Conservation (phyloP, 805 yeast species). For the Sporopachydermia quercuum region DNA sequence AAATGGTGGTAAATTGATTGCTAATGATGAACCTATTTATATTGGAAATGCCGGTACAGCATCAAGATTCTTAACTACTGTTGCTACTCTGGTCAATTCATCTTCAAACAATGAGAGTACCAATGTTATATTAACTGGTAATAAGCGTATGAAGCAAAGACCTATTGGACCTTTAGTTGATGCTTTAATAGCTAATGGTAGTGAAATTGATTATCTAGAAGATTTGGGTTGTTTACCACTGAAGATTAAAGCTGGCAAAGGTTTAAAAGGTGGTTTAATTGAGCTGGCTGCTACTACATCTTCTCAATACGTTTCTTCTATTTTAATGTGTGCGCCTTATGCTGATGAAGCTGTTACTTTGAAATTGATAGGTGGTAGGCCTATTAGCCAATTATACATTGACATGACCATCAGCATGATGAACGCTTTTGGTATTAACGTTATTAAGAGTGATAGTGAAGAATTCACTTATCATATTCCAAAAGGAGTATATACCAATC, state of each 20-base stretch:
- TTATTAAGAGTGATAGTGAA: slow-evolving; percentile 52
- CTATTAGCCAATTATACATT: slow-evolving; percentile 87
- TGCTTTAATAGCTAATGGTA: slow-evolving; percentile 73
- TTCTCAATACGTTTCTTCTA: slow-evolving; percentile 92
- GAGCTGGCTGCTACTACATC: slow-evolving; percentile 93
- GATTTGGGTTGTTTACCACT: slow-evolving; percentile 77
- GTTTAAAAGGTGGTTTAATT: slow-evolving; percentile 79
- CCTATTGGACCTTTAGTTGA: slow-evolving; percentile 95
- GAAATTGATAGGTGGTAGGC: slow-evolving; percentile 87
- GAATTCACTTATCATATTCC: slow-evolving; percentile 86
- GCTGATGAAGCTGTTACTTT: slow-evolving; percentile 80
- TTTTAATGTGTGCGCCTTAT: slow-evolving; percentile 95
- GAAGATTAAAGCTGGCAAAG: slow-evolving; percentile 49
- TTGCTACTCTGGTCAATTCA: slow-evolving; percentile 68
- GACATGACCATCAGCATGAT: slow-evolving; percentile 97
- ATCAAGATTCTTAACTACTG: slow-evolving; percentile 83
- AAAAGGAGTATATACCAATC: slow-evolving; percentile 64
- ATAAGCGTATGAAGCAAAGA: slow-evolving; percentile 92
- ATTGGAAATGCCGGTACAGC: slow-evolving; percentile 98
- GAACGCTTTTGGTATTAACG: slow-evolving; percentile 76
- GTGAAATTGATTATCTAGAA: slow-evolving; percentile 56
- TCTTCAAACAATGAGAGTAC: slow-evolving; percentile 21
- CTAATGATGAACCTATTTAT: slow-evolving; percentile 56
- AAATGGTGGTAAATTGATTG: slow-evolving; percentile 55
- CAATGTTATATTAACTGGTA: slow-evolving; percentile 69